phyloP scores from a whole-genome alignment of 371 early-diverging fungal genomes.

The Mucor velutinosus region DNA sequence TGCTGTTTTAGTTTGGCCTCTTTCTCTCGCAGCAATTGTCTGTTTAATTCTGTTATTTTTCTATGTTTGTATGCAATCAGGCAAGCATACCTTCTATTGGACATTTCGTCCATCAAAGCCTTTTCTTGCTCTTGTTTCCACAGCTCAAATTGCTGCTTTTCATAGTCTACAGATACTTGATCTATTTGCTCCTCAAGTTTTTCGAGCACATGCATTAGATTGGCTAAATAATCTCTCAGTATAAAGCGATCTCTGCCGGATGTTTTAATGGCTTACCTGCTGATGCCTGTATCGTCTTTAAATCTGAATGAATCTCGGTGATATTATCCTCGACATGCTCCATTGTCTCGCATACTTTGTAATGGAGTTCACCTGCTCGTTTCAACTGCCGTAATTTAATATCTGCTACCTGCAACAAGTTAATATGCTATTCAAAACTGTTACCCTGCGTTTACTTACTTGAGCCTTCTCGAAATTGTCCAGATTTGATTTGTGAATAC shows the following conservation, averaged over 20 bases:
- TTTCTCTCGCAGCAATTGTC: constrained; percentile 18
- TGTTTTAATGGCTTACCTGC: constrained; percentile 16
- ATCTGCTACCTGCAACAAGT: neutral
- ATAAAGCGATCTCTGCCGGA: neutral
- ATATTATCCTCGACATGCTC: constrained; percentile 4
- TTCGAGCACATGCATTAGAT: constrained; percentile 17
- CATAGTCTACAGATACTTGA: constrained; percentile 21
- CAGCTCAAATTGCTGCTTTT: constrained; percentile 32
- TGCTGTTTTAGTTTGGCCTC: constrained; percentile 25
- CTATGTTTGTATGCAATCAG: neutral
- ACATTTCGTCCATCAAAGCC: constrained; percentile 9
- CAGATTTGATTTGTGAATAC: constrained; percentile 24
- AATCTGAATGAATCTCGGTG: constrained; percentile 1
- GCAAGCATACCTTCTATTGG: neutral
- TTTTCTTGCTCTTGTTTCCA: constrained; percentile 35
- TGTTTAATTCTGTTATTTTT: neutral
- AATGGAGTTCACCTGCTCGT: constrained; percentile 13
- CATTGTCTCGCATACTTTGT: constrained; percentile 9
- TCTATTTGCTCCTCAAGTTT: constrained; percentile 34
- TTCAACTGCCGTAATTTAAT: constrained; percentile 19
- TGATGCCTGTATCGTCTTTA: constrained; percentile 5
- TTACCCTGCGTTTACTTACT: constrained; percentile 5
- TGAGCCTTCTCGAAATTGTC: constrained; percentile 28
- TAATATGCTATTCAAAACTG: neutral
- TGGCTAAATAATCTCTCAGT: constrained; percentile 6